Conservation (phyloP, 2,329 filamentous ascomycete genomes). For the Claviceps digitariae region DNA sequence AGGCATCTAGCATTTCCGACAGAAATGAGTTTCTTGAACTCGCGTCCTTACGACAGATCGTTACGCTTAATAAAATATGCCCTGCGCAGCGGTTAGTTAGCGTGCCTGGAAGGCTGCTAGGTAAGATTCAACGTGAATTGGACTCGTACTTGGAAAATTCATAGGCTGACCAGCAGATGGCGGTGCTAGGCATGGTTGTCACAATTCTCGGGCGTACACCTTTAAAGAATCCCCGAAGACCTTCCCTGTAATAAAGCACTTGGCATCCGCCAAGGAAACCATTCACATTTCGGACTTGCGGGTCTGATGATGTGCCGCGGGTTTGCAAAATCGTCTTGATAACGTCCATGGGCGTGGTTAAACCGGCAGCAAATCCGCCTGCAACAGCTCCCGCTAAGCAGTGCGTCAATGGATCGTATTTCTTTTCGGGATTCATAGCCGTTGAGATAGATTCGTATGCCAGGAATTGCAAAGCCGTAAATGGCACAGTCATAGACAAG, state of each 20-base stretch:
- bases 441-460: slow-evolving; percentile 96
- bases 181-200: slow-evolving; percentile 95
- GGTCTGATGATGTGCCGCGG: slow-evolving; percentile 66
- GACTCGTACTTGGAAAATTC: slow-evolving; percentile 53
- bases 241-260: slow-evolving; percentile 73
- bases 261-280: slow-evolving; percentile 66
- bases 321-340: slow-evolving; percentile 98
- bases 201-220: slow-evolving; percentile 83
- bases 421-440: slow-evolving; percentile 71
- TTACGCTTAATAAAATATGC: slow-evolving; percentile 48
- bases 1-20: not conserved
- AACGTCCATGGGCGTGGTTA: slow-evolving; percentile 94
- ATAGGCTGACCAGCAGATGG: slow-evolving; percentile 91
- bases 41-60: slow-evolving; percentile 21
- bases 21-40: not conserved
- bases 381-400: slow-evolving; percentile 85
- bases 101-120: slow-evolving; percentile 50
- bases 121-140: slow-evolving; percentile 49
- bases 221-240: slow-evolving; percentile 79
- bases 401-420: slow-evolving; percentile 87
- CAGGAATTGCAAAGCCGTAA: slow-evolving; percentile 93
- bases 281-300: slow-evolving; percentile 73
- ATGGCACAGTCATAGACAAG: slow-evolving; percentile 95
- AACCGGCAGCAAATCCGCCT: slow-evolving; percentile 80
- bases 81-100: slow-evolving; percentile 19